A percentile compares a stretch with the other conserved stretches of the same genome.
These are phyloP conservation scores for Pichia sp. DNA, from an alignment of 1,139 yeast genomes.

Conservation along the genomic window DNA sequence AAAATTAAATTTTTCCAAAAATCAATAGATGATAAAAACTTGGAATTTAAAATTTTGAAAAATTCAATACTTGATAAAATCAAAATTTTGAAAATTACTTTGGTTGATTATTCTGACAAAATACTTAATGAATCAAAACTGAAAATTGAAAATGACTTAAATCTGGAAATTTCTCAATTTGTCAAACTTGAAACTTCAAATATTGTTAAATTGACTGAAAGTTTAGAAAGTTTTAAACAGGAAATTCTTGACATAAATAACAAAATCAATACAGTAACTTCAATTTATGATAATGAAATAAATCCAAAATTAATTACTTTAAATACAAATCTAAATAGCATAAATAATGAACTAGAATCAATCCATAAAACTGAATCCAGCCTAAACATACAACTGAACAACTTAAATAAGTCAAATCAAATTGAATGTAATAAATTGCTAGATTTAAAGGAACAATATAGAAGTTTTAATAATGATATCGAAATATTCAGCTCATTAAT, in stretches of 20 bases:
- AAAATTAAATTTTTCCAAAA: neutral
- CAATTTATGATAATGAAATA: neutral
- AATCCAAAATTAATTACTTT: neutral
- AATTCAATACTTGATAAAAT: slow-evolving; percentile 7
- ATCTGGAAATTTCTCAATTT: slow-evolving; percentile 1
- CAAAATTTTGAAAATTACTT: slow-evolving; percentile 2
- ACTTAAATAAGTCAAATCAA: slow-evolving; percentile 7
- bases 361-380: slow-evolving; percentile 19
- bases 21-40: slow-evolving; percentile 13
- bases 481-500: neutral
- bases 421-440: slow-evolving; percentile 11
- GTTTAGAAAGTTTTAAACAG: neutral
- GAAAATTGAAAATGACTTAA: neutral
- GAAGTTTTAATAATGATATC: slow-evolving; percentile 5
- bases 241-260: neutral
- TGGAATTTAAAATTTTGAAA: slow-evolving; percentile 9
- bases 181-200: neutral
- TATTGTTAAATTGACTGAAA: neutral
- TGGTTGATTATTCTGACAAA: slow-evolving; percentile 7
- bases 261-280: slow-evolving; percentile 1
- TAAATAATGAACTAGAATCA: neutral
- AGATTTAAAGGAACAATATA: slow-evolving; percentile 6
- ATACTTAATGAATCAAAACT: slow-evolving; percentile 1
- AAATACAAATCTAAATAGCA: neutral
- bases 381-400: slow-evolving; percentile 1